Conservation (phyloP, 2,329 filamentous ascomycete genomes). For the Aspergillus candidus region DNA sequence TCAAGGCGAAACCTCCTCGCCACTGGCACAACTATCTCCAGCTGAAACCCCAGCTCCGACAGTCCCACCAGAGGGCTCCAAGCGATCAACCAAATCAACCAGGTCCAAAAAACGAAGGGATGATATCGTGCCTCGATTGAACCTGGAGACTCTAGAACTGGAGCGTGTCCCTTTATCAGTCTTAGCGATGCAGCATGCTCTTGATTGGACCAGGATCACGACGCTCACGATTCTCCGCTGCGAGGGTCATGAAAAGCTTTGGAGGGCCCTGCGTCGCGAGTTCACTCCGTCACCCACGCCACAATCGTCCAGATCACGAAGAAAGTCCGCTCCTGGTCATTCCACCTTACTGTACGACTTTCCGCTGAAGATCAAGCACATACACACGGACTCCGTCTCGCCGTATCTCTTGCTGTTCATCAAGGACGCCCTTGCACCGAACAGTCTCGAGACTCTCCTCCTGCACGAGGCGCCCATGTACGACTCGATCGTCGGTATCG, state of each 20-base stretch:
- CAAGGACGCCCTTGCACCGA: conserved; percentile 69
- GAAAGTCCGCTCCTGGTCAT: too few species aligned
- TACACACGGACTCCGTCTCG: conserved; percentile 70
- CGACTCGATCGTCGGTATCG: conserved; percentile 57
- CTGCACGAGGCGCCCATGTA: conserved; percentile 60
- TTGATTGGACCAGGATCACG: conserved; percentile 69
- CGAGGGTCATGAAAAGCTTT: conserved; percentile 65
- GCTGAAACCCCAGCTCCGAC: background rate
- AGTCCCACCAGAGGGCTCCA: conserved; percentile 5
- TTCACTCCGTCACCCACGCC: conserved; percentile 44
- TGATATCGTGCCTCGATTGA: conserved; percentile 33
- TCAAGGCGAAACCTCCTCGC: too few species aligned
- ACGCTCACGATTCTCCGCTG: conserved; percentile 70
- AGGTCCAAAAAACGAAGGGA: too few species aligned
- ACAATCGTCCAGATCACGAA: background rate
- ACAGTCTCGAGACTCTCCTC: conserved; percentile 73
- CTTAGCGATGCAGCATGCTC: conserved; percentile 59
- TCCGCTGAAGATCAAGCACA: conserved; percentile 61
- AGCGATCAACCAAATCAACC: background rate
- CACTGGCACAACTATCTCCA: too few species aligned
- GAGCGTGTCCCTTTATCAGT: conserved; percentile 70
- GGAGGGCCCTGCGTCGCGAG: conserved; percentile 63
- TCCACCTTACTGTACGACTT: conserved; percentile 42
- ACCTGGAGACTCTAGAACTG: conserved; percentile 65
- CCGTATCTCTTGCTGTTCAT: conserved; percentile 65